Percentiles rank a stretch among this genome's conserved stretches.
phyloP scores from a whole-genome alignment of 768 basidiomycete species.

The Arthromyces matolae region DNA sequence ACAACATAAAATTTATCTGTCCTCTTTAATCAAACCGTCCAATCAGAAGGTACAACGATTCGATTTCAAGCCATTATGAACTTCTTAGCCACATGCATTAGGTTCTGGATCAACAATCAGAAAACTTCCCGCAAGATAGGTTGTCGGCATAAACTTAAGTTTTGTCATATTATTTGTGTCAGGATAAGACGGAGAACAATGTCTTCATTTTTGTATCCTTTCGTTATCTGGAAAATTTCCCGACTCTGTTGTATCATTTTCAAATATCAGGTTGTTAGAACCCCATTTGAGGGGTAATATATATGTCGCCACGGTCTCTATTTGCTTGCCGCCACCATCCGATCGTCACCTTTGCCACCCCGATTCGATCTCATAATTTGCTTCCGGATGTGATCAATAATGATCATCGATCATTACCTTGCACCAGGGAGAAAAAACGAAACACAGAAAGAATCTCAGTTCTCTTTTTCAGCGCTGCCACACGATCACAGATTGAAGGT shows the following conservation, averaged over 20 bases:
- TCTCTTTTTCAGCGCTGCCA: too few species aligned
- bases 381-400: neutral
- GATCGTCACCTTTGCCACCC: constrained; percentile 5
- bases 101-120: constrained; percentile 10
- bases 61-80: neutral
- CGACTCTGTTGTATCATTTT: too few species aligned
- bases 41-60: too few species aligned
- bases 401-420: too few species aligned
- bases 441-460: neutral
- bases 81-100: constrained; percentile 11
- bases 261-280: too few species aligned
- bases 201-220: too few species aligned
- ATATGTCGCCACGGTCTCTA: neutral
- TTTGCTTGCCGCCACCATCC: neutral
- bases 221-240: too few species aligned
- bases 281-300: too few species aligned
- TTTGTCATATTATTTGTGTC: neutral
- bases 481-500: too few species aligned
- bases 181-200: too few species aligned
- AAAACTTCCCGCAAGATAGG: neutral
- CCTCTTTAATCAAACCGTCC: too few species aligned
- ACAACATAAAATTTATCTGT: neutral
- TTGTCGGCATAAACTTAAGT: neutral
- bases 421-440: neutral
- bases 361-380: constrained; percentile 7